Conservation (phyloP, 495 filamentous ascomycete genomes). For the Delitschia confertaspora region DNA sequence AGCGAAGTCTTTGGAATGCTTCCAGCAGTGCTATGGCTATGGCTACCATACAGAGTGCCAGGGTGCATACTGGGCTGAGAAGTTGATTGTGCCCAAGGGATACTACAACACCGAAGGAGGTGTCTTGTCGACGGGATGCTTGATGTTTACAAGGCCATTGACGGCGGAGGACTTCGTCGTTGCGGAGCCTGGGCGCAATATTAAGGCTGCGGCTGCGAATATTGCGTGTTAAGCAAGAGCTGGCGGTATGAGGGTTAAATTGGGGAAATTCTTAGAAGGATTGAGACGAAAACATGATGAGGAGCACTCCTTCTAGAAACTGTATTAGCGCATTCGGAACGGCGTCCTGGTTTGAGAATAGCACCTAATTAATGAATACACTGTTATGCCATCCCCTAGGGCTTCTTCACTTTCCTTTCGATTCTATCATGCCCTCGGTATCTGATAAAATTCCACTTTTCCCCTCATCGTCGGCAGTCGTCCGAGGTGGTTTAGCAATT, state of each 20-base stretch:
- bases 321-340: too few species aligned
- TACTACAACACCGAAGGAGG: constrained; percentile 24
- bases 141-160: constrained; percentile 26
- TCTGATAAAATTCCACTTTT: too few species aligned
- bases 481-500: too few species aligned
- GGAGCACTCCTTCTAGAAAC: too few species aligned
- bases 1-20: constrained; percentile 20
- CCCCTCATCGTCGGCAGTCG: too few species aligned
- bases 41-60: constrained; percentile 26
- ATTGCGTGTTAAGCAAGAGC: constrained; percentile 28
- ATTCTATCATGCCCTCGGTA: too few species aligned
- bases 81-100: constrained; percentile 20
- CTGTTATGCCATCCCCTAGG: too few species aligned
- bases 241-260: neutral
- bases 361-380: too few species aligned
- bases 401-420: too few species aligned
- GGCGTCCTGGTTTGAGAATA: too few species aligned
- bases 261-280: neutral
- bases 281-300: too few species aligned
- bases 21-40: constrained; percentile 34
- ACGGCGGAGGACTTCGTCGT: constrained; percentile 15
- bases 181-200: constrained; percentile 20
- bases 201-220: constrained; percentile 11
- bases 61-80: constrained; percentile 24
- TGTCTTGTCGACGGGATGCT: constrained; percentile 19